Base-by-base conservation (phyloP, 345 rosid species). In the Hypericum perforatum region DNA sequence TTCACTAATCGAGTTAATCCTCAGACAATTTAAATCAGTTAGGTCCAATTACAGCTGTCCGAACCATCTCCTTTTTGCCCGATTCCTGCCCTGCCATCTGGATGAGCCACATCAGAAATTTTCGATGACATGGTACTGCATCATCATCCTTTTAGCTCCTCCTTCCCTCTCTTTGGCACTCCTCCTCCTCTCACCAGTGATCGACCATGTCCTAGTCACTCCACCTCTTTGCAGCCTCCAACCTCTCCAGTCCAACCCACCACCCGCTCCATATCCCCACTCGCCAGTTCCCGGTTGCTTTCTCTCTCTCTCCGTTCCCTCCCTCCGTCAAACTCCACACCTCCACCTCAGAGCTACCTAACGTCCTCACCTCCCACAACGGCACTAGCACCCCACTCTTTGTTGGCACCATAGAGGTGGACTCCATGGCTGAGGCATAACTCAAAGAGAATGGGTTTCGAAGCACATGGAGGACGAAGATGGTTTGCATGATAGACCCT, bases 401-500 rank as follows among this genome's bases (percentile, higher is more conserved):
- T 16, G 38, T 6, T 48, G 40, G 63, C 43, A 77, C 69, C 22
- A 73, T 87, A 1, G 95, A 94, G 22, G 97, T 94, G 46, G 99
- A 94, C 52, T 53, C 94, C 0, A 95, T 94, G 39, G 85, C 97
- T 43, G 99, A 94, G 73, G 76, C 67, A 5, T 97, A 94, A 64
- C 61, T 94, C 63, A 89, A 89, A 78, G 97, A 94, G 92, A 94
- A 94, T 13, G 99, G 99, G 16, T 89, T 86, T 75, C 65, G 99
- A 58, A 94, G 99, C 79, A 94, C 97, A 16, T 70, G 99, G 64
- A 71, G 99, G 60, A 94, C 99, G 46, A 94, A 94, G 80, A 77
- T 94, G 22, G 70, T 94, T 61, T 89, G 99, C 73, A 94, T 95
- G 51, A 86, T 94, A 45, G 99, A 97, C 5, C 99, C 97, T 0